Evolutionary conservation across 768 basidiomycete genomes (phyloP).

Genomic region (Podaxis sp.): DNA sequence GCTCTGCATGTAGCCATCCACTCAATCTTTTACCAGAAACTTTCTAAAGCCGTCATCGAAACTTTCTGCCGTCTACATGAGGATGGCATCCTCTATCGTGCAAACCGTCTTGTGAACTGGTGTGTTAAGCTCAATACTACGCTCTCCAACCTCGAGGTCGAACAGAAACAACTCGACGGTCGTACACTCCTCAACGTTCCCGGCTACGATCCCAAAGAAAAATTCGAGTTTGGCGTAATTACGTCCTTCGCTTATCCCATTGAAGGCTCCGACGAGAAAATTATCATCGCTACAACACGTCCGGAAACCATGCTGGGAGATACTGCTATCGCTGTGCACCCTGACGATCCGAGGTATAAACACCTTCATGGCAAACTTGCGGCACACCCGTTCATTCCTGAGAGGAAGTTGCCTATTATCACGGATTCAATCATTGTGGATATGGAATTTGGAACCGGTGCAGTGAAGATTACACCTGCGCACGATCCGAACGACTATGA

Average conservation of each 20-base stretch:
- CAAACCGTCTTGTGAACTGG: constrained; percentile 98
- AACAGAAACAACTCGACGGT: constrained; percentile 86
- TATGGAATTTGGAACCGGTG: constrained; percentile 96
- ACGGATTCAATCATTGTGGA: constrained; percentile 87
- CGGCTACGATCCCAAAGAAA: constrained; percentile 93
- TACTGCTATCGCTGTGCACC: constrained; percentile 96
- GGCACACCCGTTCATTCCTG: constrained; percentile 79
- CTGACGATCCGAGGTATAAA: constrained; percentile 88
- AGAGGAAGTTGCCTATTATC: constrained; percentile 85
- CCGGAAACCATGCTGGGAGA: constrained; percentile 99
- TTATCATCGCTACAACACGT: constrained; percentile 95
- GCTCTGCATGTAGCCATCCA: background rate
- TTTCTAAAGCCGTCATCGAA: constrained; percentile 87
- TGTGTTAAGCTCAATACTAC: constrained; percentile 96
- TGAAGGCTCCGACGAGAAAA: constrained; percentile 89
- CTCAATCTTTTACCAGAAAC: constrained; percentile 38
- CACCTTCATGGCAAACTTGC: constrained; percentile 95
- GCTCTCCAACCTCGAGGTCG: constrained; percentile 97
- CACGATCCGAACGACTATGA: constrained; percentile 98
- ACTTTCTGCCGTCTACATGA: constrained; percentile 91
- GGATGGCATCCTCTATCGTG: constrained; percentile 90
- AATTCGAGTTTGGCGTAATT: constrained; percentile 95
- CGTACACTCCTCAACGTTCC: constrained; percentile 87
- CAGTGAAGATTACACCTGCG: constrained; percentile 98
- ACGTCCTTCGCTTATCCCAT: constrained; percentile 95